Evolutionary conservation across 805 yeast species (phyloP).

Genomic region (Kuraishia piskuri): DNA sequence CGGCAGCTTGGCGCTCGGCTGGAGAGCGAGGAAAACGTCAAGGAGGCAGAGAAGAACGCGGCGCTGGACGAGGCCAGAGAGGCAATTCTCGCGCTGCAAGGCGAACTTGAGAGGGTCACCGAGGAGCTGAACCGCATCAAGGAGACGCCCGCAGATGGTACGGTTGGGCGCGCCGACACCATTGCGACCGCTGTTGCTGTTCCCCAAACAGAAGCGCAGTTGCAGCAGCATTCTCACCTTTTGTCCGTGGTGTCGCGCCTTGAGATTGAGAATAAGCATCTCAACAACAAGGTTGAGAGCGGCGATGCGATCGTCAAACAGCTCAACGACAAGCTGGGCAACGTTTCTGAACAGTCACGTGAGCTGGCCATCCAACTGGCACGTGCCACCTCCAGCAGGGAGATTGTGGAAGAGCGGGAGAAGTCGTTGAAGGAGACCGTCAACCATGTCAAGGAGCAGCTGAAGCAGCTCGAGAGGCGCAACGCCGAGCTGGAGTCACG

Average conservation of each 20-base stretch:
- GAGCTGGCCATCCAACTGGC: slow-evolving; percentile 42
- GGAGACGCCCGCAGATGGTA: too few relatives aligned
- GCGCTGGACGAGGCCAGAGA: slow-evolving; percentile 59
- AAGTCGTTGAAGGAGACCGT: slow-evolving; percentile 30
- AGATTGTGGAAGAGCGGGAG: slow-evolving; percentile 44
- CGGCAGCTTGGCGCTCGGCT: slow-evolving; percentile 66
- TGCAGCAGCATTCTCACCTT: slow-evolving; percentile 12
- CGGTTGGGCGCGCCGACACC: too few relatives aligned
- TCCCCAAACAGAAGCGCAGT: too few relatives aligned
- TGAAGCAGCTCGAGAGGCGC: slow-evolving; percentile 34
- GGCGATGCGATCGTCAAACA: background rate
- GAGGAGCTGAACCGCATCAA: slow-evolving; percentile 30
- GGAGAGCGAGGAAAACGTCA: slow-evolving; percentile 47
- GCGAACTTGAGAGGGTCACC: slow-evolving; percentile 44
- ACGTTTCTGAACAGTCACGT: slow-evolving; percentile 13
- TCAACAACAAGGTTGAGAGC: slow-evolving; percentile 24
- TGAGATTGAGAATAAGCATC: slow-evolving; percentile 11
- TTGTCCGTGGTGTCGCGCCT: background rate
- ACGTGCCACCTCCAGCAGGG: slow-evolving; percentile 43
- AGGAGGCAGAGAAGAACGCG: slow-evolving; percentile 31
- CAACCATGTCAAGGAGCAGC: slow-evolving; percentile 32
- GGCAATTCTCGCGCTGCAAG: slow-evolving; percentile 56
- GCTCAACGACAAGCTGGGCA: background rate
- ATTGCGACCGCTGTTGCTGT: too few relatives aligned
- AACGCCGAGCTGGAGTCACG: slow-evolving; percentile 33